phyloP scores from a whole-genome alignment of 345 rosid species.

The Excoecaria agallocha region DNA sequence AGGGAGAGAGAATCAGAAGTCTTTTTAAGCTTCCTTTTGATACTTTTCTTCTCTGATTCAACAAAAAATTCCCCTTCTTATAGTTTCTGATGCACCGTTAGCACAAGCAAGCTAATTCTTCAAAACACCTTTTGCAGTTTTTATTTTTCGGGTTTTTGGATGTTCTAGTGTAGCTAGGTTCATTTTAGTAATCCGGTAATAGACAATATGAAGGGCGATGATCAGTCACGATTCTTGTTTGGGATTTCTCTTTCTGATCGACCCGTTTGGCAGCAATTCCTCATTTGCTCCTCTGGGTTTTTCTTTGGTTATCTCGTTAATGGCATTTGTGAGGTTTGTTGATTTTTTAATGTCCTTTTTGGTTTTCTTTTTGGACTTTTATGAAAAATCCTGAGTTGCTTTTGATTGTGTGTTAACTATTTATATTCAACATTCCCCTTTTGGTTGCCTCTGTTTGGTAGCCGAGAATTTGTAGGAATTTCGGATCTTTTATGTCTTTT shows the following conservation, averaged over 20 bases:
- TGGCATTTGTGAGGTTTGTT: slow-evolving; percentile 86
- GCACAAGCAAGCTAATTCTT: background rate
- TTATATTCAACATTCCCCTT: background rate
- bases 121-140: background rate
- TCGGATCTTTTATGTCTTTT: background rate
- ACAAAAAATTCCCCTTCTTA: background rate
- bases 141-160: background rate
- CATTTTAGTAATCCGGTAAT: background rate
- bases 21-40: background rate
- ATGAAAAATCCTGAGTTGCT: background rate
- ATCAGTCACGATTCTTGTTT: slow-evolving; percentile 57
- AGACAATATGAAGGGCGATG: slow-evolving; percentile 56
- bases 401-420: background rate
- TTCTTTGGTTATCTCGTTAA: slow-evolving; percentile 94
- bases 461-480: slow-evolving; percentile 3
- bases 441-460: slow-evolving; percentile 9
- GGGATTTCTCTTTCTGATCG: slow-evolving; percentile 70
- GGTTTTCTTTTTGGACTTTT: background rate
- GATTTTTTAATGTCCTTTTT: background rate
- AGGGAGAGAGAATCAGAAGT: background rate
- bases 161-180: background rate
- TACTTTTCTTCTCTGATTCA: slow-evolving; percentile 19
- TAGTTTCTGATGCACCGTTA: slow-evolving; percentile 4
- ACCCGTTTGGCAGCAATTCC: slow-evolving; percentile 82
- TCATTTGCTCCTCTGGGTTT: slow-evolving; percentile 88